phyloP scores from a whole-genome alignment of 768 basidiomycete species.

The Tulasnella calospora region DNA sequence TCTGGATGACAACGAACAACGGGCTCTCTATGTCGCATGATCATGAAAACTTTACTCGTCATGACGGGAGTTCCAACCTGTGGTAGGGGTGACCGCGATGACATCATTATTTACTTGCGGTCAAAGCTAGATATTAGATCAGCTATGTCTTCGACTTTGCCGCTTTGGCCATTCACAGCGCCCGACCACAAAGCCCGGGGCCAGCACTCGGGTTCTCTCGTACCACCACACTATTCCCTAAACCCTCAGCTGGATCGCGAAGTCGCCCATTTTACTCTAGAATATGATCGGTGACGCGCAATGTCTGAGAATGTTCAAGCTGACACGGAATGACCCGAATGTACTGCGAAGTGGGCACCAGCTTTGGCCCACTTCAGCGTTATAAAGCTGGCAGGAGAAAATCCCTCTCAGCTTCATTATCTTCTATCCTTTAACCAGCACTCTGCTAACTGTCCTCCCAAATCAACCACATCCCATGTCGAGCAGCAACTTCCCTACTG shows the following conservation, averaged over 20 bases:
- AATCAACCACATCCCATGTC: neutral
- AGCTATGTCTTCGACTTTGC: neutral
- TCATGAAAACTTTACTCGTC: too few species aligned
- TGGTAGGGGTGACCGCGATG: too few species aligned
- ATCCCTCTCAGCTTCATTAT: neutral
- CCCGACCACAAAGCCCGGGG: neutral
- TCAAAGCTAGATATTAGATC: neutral
- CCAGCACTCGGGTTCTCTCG: neutral
- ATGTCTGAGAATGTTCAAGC: neutral
- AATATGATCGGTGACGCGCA: neutral
- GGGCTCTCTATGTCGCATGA: too few species aligned
- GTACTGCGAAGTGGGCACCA: too few species aligned
- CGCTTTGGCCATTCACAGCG: neutral
- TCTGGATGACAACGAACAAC: too few species aligned
- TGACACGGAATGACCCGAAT: neutral
- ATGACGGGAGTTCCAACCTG: too few species aligned
- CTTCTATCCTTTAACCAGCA: neutral
- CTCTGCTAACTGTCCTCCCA: neutral
- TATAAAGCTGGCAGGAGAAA: neutral
- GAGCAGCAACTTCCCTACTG: neutral
- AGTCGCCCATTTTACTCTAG: neutral
- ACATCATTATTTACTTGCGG: neutral
- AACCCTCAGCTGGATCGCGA: neutral
- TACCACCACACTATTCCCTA: neutral
- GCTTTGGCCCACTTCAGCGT: neutral